Evolutionary conservation across 2,329 filamentous ascomycete species (phyloP).

Genomic region (Fusarium luffae): DNA sequence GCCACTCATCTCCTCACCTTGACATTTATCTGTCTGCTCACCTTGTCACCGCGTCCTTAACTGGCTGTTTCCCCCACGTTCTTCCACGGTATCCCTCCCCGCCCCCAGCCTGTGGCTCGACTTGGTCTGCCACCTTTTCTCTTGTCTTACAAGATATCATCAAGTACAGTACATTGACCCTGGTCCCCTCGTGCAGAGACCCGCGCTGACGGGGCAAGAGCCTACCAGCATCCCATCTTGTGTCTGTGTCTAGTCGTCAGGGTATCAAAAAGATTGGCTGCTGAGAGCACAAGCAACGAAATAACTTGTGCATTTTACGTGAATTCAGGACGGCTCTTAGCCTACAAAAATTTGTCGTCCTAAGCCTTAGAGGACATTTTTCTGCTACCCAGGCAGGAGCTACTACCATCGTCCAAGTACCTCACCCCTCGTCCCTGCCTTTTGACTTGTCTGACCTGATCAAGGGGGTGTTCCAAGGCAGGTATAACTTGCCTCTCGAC

Average conservation of each 20-base stretch:
- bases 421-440: conserved; percentile 35
- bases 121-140: conserved; percentile 3
- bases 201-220: conserved; percentile 37
- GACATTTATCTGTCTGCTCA: conserved; percentile 39
- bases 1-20: conserved; percentile 47
- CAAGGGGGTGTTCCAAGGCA: conserved; percentile 32
- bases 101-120: conserved; percentile 18
- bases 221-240: conserved; percentile 33
- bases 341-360: background rate
- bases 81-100: conserved; percentile 21
- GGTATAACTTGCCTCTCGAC: conserved; percentile 37
- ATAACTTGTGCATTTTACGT: background rate
- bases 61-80: conserved; percentile 40
- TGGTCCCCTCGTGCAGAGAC: conserved; percentile 32
- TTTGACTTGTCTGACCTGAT: conserved; percentile 42
- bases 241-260: background rate
- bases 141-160: conserved; percentile 31
- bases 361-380: background rate
- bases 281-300: background rate
- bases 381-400: background rate
- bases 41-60: conserved; percentile 40
- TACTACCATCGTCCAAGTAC: conserved; percentile 13
- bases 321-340: background rate
- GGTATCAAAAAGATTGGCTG: background rate
- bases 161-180: conserved; percentile 28